phyloP scores from a whole-genome alignment of 163 green algal genomes.

The Scenedesmus sp. region DNA sequence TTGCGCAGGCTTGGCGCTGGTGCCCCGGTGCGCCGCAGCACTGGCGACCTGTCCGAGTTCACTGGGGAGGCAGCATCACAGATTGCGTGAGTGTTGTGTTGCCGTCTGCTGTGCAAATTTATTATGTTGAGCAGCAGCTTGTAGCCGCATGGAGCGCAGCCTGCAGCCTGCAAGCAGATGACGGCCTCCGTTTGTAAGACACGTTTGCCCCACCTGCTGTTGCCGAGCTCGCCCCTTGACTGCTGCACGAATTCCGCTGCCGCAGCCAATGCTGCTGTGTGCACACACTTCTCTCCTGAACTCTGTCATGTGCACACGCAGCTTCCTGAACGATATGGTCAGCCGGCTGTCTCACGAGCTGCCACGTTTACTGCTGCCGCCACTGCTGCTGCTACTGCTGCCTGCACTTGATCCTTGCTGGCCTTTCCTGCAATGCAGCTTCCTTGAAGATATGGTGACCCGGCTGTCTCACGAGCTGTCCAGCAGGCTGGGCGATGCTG shows the following conservation, averaged over 20 bases:
- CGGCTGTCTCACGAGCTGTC: constrained; percentile 60
- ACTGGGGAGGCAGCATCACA: constrained; percentile 21
- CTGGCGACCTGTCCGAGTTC: constrained; percentile 31
- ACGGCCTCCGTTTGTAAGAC: too few relatives aligned
- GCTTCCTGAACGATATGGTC: background rate
- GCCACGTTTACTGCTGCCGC: background rate
- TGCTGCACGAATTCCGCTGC: too few relatives aligned
- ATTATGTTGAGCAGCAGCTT: too few relatives aligned
- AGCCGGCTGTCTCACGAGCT: background rate
- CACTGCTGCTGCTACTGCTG: background rate
- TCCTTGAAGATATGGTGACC: constrained; percentile 69
- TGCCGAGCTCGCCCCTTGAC: too few relatives aligned
- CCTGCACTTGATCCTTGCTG: background rate
- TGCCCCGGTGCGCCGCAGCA: constrained; percentile 28
- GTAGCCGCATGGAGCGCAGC: too few relatives aligned
- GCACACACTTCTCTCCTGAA: too few relatives aligned
- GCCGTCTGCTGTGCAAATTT: background rate
- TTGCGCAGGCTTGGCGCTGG: background rate
- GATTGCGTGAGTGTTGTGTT: constrained; percentile 17
- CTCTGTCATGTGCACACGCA: too few relatives aligned
- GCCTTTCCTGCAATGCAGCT: constrained; percentile 50
- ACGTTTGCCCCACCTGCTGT: too few relatives aligned
- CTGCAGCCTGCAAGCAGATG: too few relatives aligned
- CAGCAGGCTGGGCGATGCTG: constrained; percentile 19
- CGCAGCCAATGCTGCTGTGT: too few relatives aligned